Percentiles rank a stretch among this genome's conserved stretches.
Conservation (phyloP, 2,329 filamentous ascomycete genomes). For the Elsinoe arachidis region DNA sequence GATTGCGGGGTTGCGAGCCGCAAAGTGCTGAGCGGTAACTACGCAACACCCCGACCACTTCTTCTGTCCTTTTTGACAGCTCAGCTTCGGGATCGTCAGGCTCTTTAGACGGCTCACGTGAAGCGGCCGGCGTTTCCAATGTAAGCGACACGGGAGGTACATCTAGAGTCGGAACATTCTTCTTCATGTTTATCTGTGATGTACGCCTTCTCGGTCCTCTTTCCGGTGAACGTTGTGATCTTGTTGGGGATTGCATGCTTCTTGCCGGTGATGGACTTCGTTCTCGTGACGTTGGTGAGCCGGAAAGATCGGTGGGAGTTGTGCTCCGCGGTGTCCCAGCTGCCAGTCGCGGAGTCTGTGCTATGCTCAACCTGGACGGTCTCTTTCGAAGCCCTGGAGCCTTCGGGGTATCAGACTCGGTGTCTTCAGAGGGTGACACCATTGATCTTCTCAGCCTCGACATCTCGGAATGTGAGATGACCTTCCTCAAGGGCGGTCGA, state of each 20-base stretch:
- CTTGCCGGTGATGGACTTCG: constrained; percentile 19
- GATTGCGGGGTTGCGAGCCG: constrained; percentile 7
- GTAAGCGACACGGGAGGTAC: neutral
- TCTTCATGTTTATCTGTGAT: neutral
- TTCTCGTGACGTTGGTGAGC: constrained; percentile 16
- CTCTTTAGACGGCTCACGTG: constrained; percentile 8
- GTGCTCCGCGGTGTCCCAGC: constrained; percentile 25
- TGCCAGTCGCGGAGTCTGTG: constrained; percentile 38
- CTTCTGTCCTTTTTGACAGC: constrained; percentile 2
- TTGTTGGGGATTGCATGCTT: constrained; percentile 1
- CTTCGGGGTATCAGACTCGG: constrained; percentile 29
- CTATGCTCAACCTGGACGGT: constrained; percentile 44
- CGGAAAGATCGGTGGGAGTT: constrained; percentile 16
- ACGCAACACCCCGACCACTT: constrained; percentile 3
- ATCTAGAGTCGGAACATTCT: neutral
- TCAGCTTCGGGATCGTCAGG: neutral
- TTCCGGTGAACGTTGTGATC: constrained; percentile 13
- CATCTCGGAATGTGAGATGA: constrained; percentile 79
- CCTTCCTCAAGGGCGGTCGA: constrained; percentile 69
- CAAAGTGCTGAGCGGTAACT: constrained; percentile 5
- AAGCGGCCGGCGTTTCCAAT: neutral
- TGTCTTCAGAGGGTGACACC: constrained; percentile 31
- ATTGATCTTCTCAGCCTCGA: constrained; percentile 59
- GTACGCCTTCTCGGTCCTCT: neutral
- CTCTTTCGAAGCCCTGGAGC: constrained; percentile 48